Conservation (phyloP, 805 yeast genomes). For the Pichia pseudocactophila region DNA sequence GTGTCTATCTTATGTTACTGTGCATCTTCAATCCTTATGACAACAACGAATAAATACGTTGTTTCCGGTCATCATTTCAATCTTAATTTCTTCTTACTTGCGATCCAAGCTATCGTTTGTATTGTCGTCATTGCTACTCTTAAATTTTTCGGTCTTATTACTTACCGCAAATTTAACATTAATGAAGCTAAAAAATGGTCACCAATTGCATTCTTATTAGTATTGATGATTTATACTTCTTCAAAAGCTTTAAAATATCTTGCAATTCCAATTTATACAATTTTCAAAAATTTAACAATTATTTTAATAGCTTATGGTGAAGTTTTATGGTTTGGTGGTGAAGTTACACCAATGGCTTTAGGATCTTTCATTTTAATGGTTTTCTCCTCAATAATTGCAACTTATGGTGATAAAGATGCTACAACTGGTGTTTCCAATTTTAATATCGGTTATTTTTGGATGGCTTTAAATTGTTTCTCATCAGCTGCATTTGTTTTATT, state of each 20-base stretch:
- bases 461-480: slow-evolving; percentile 89
- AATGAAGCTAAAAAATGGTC: slow-evolving; percentile 94
- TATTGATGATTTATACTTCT: slow-evolving; percentile 90
- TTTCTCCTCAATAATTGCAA: slow-evolving; percentile 90
- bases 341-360: slow-evolving; percentile 81
- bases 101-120: slow-evolving; percentile 84
- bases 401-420: slow-evolving; percentile 56
- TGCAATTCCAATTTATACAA: slow-evolving; percentile 92
- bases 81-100: slow-evolving; percentile 82
- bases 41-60: slow-evolving; percentile 93
- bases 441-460: slow-evolving; percentile 89
- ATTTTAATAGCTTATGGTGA: slow-evolving; percentile 97
- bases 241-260: slow-evolving; percentile 90
- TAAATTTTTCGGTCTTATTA: slow-evolving; percentile 67
- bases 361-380: slow-evolving; percentile 89
- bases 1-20: slow-evolving; percentile 79
- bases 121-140: slow-evolving; percentile 61
- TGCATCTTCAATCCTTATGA: slow-evolving; percentile 91
- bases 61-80: slow-evolving; percentile 63
- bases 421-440: slow-evolving; percentile 33
- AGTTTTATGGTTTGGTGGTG: slow-evolving; percentile 93
- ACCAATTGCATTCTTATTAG: slow-evolving; percentile 85
- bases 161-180: slow-evolving; percentile 75
- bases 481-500: slow-evolving; percentile 88
- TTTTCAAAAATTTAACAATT: slow-evolving; percentile 94